Evolutionary conservation across 192 early-diverging fungal genomes (phyloP).

Genomic region (Umbelopsis vinacea): DNA sequence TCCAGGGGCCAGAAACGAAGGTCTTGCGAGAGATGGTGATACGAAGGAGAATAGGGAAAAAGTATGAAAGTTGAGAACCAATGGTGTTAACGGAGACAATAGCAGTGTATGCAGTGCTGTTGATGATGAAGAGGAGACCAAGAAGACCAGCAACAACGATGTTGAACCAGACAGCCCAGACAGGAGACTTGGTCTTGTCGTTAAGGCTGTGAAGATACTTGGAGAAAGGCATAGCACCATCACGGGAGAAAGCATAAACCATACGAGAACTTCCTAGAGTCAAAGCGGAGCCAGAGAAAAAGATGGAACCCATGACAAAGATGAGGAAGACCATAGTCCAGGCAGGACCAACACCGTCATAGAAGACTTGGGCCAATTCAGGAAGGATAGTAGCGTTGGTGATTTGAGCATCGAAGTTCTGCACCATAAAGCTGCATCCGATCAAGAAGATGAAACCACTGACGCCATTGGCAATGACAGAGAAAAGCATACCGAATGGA

Average conservation of each 20-base stretch:
- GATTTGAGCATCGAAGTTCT: constrained; percentile 43
- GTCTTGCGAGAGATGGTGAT: constrained; percentile 47
- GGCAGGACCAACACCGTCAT: constrained; percentile 48
- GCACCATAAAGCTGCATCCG: constrained; percentile 49
- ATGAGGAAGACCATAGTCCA: constrained; percentile 53
- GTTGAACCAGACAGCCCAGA: constrained; percentile 57
- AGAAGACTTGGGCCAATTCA: constrained; percentile 49
- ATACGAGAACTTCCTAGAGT: constrained; percentile 56
- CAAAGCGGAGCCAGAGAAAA: constrained; percentile 53
- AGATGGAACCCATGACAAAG: constrained; percentile 50
- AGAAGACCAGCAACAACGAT: constrained; percentile 52
- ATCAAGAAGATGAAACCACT: constrained; percentile 52
- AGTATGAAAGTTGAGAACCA: constrained; percentile 53
- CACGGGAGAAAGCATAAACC: constrained; percentile 62
- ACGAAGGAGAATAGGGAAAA: constrained; percentile 53
- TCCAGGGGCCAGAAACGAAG: constrained; percentile 52
- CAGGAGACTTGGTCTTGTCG: constrained; percentile 46
- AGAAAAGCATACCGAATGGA: constrained; percentile 50
- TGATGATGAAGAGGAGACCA: constrained; percentile 55
- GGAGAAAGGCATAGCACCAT: constrained; percentile 58
- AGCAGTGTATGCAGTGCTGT: constrained; percentile 50
- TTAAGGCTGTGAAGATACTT: constrained; percentile 49
- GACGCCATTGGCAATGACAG: constrained; percentile 42
- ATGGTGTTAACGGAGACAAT: constrained; percentile 63
- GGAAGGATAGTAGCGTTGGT: constrained; percentile 40